Conservation (phyloP, 108 stramenopile genomes). For the Nitzschia palea region DNA sequence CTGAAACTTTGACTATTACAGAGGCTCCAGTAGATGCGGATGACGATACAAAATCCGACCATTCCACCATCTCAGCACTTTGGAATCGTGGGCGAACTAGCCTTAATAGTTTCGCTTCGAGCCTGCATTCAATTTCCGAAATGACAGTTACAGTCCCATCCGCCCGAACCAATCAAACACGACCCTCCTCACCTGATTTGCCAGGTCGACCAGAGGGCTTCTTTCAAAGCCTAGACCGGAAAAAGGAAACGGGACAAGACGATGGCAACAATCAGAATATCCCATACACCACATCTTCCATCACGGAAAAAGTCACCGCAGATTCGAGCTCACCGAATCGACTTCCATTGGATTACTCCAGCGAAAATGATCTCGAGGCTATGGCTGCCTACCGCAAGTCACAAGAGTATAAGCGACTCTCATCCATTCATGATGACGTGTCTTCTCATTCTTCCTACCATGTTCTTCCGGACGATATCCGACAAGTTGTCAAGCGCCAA, state of each 20-base stretch:
- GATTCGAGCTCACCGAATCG: neutral
- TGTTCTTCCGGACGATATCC: slow-evolving; percentile 36
- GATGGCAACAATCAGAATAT: neutral
- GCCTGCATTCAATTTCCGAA: slow-evolving; percentile 27
- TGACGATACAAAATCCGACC: slow-evolving; percentile 17
- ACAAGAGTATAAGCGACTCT: slow-evolving; percentile 24
- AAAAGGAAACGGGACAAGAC: neutral
- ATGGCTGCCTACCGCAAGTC: slow-evolving; percentile 42
- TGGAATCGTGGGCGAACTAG: slow-evolving; percentile 35
- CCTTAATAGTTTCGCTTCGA: slow-evolving; percentile 13
- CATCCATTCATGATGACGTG: slow-evolving; percentile 12
- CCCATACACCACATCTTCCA: too few species aligned
- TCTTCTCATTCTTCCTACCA: slow-evolving; percentile 45
- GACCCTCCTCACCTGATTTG: neutral
- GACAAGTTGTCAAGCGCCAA: slow-evolving; percentile 32
- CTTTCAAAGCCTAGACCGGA: slow-evolving; percentile 11
- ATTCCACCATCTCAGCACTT: slow-evolving; percentile 21
- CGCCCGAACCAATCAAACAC: neutral
- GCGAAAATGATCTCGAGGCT: slow-evolving; percentile 21
- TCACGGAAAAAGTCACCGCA: neutral
- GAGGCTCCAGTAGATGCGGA: neutral
- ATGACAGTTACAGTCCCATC: slow-evolving; percentile 3
- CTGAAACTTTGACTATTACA: neutral
- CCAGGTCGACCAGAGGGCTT: slow-evolving; percentile 26
- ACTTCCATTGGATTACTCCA: neutral